These are phyloP conservation scores for Leccinellum luteum DNA, from an alignment of 768 basidiomycete species.

Conservation along the genomic window DNA sequence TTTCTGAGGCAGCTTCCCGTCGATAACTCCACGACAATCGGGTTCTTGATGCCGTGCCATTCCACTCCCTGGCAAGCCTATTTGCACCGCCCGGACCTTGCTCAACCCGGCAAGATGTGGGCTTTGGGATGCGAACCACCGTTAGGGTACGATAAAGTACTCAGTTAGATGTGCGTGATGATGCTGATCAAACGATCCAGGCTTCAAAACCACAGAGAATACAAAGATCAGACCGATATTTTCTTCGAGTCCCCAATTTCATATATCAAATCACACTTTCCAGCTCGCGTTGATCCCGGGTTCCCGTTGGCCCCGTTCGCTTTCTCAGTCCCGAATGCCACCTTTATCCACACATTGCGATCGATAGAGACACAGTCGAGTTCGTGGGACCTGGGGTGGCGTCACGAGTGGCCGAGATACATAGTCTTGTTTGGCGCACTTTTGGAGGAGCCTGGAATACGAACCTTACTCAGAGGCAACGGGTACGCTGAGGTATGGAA, in stretches of 20 bases:
- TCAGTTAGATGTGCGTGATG: neutral
- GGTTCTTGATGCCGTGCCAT: constrained; percentile 94
- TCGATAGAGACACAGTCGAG: constrained; percentile 28
- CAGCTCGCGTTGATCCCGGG: constrained; percentile 50
- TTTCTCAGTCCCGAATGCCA: constrained; percentile 45
- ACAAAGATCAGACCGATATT: constrained; percentile 77
- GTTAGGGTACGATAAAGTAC: constrained; percentile 55
- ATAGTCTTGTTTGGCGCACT: constrained; percentile 84
- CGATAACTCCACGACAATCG: constrained; percentile 56
- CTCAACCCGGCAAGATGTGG: constrained; percentile 61
- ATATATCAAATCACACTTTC: constrained; percentile 71
- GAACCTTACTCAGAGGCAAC: constrained; percentile 41
- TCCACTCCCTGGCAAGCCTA: constrained; percentile 92
- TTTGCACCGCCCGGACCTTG: constrained; percentile 69
- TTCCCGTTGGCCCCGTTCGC: constrained; percentile 68
- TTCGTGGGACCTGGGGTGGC: constrained; percentile 43
- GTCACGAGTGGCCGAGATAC: constrained; percentile 78
- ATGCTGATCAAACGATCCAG: constrained; percentile 24
- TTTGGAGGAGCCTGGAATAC: constrained; percentile 51
- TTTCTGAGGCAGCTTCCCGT: constrained; percentile 58
- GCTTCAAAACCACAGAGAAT: constrained; percentile 48
- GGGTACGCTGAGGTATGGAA: constrained; percentile 69
- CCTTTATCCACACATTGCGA: constrained; percentile 22
- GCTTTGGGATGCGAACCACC: constrained; percentile 93
- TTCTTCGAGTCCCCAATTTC: constrained; percentile 72